Evolutionary conservation across 768 basidiomycete genomes (phyloP).

Genomic region (Rhizopogon salebrosus): DNA sequence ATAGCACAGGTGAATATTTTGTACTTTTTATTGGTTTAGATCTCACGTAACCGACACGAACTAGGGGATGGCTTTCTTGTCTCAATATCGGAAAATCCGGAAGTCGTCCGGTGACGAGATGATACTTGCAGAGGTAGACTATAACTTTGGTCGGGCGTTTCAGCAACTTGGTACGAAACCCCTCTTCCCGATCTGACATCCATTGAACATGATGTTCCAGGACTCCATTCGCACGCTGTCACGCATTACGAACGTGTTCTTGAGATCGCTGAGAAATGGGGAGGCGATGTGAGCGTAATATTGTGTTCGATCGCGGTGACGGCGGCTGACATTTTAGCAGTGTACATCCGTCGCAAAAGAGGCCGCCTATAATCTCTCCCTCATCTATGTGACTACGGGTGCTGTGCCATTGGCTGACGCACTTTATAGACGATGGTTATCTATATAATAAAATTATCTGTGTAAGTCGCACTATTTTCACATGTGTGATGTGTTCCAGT

Average conservation of each 20-base stretch:
- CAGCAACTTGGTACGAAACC: slow-evolving; percentile 76
- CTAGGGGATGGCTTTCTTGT: slow-evolving; percentile 80
- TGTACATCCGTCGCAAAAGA: slow-evolving; percentile 58
- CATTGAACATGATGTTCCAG: slow-evolving; percentile 33
- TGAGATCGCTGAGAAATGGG: slow-evolving; percentile 46
- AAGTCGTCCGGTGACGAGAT: slow-evolving; percentile 32
- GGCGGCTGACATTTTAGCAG: slow-evolving; percentile 25
- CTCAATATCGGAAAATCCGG: slow-evolving; percentile 70
- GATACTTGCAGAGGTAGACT: slow-evolving; percentile 74
- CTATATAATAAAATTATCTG: slow-evolving; percentile 45
- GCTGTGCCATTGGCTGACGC: slow-evolving; percentile 64
- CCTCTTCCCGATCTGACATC: background rate
- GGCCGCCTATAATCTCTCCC: slow-evolving; percentile 83
- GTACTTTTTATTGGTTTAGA: background rate
- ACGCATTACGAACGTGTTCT: slow-evolving; percentile 81
- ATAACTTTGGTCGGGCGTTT: slow-evolving; percentile 88
- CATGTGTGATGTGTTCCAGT: background rate
- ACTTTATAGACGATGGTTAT: slow-evolving; percentile 79
- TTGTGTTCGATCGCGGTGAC: background rate
- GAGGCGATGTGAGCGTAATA: slow-evolving; percentile 24
- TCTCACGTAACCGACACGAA: background rate
- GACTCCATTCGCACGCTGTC: slow-evolving; percentile 74
- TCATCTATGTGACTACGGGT: slow-evolving; percentile 78
- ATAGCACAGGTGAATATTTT: slow-evolving; percentile 55
- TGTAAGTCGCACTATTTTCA: background rate